A percentile compares a stretch with the other conserved stretches of the same genome.
Conservation (phyloP, 345 rosid genomes). For the Salix udensis region DNA sequence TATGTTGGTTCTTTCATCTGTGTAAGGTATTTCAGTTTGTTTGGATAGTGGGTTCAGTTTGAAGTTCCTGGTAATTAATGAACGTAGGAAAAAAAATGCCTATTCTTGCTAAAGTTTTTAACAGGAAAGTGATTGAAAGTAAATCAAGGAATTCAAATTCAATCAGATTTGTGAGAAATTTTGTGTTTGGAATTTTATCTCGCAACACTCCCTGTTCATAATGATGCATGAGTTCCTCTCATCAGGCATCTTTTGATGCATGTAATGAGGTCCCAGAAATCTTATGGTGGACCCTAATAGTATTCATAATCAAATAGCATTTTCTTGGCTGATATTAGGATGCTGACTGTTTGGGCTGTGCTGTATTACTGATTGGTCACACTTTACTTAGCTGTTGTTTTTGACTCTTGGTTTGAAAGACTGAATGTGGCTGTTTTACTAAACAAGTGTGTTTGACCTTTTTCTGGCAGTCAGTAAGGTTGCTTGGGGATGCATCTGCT, state of each 20-base stretch:
- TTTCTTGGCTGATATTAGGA: not conserved
- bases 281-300: not conserved
- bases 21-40: not conserved
- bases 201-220: not conserved
- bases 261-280: not conserved
- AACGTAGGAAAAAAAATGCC: not conserved
- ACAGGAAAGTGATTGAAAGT: no score
- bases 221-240: not conserved
- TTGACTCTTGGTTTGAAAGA: not conserved
- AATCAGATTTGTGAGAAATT: not conserved
- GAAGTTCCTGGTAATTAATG: not conserved
- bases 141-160: not conserved
- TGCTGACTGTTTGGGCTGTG: not conserved
- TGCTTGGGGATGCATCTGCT: conserved; percentile 91
- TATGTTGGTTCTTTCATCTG: not conserved
- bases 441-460: not conserved
- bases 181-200: not conserved
- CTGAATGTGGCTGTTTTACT: not conserved
- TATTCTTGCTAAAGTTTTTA: not conserved
- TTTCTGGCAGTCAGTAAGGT: conserved; percentile 60
- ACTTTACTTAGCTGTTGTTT: conserved; percentile 5
- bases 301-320: not conserved
- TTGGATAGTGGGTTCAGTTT: not conserved
- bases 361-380: not conserved
- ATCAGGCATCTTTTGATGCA: not conserved